Evolutionary conservation across 768 basidiomycete species (phyloP).

Genomic region (Pleurotus ostreatus): DNA sequence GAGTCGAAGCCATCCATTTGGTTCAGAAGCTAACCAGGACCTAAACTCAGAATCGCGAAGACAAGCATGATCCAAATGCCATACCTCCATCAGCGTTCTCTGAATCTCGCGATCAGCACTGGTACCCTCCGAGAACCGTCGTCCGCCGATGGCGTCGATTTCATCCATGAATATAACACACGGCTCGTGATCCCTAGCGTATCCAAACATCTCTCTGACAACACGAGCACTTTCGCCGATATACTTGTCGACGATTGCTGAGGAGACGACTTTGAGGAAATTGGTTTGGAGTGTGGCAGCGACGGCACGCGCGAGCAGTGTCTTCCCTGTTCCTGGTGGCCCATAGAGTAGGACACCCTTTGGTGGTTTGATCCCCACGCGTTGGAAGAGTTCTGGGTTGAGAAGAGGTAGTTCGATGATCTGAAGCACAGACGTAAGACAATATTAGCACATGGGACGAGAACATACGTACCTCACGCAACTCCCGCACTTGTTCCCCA

Average conservation of each 20-base stretch:
- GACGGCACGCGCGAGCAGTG: conserved; percentile 88
- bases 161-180: conserved; percentile 99
- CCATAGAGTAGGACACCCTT: conserved; percentile 96
- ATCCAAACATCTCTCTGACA: conserved; percentile 98
- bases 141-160: conserved; percentile 96
- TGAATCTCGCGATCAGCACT: conserved; percentile 99
- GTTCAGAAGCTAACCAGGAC: conserved; percentile 72
- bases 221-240: conserved; percentile 97
- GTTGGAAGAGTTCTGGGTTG: conserved; percentile 88
- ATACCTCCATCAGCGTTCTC: conserved; percentile 91
- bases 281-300: conserved; percentile 95
- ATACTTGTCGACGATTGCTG: conserved; percentile 97
- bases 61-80: conserved; percentile 4
- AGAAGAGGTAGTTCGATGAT: conserved; percentile 95
- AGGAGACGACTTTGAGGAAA: conserved; percentile 97
- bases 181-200: conserved; percentile 95
- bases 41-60: neutral
- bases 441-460: neutral
- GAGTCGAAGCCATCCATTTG: conserved; percentile 99
- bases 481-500: conserved; percentile 92
- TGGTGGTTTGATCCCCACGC: conserved; percentile 96
- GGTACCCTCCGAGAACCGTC: conserved; percentile 86
- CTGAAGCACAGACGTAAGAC: conserved; percentile 29
- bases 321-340: conserved; percentile 96
- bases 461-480: conserved; percentile 71